Evolutionary conservation across 768 basidiomycete genomes (phyloP), one percentile per base, ranked within the genome.

Genomic region (Gyrodon lividus): DNA sequence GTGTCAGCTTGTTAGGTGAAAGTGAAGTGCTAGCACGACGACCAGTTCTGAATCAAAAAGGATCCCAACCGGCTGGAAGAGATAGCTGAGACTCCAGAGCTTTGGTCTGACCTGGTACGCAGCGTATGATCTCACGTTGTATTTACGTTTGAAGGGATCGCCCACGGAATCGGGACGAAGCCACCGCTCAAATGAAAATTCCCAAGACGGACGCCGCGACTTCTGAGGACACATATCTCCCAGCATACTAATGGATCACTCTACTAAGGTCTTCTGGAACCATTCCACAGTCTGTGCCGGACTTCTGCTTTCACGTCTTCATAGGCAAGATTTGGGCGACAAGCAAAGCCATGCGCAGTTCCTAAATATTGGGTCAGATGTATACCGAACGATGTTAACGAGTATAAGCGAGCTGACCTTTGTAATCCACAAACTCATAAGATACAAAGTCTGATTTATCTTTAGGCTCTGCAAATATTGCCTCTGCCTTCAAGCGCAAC

Each of bases 301-400:
- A 9, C 75, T 70, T 14, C 77, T 40, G 69, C 70, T 54, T 73
- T 72, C 43, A 78, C 70, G 24, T 74, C 74, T 1, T 73, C 70
- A 12, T 73, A 65, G 6, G 53, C 58, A 31, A 79, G 63, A 50
- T 77, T 74, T 3, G 78, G 79, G 13, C 78, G 70, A 24, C 69
- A 65, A 3, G 77, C 77, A 22, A 81, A 81, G 22, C 80, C 76
- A 48, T 78, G 80, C 2, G 57, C 56, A 14, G 74, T 80, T 54
- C 73, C 78, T 78, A 40, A 6, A 43, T n/a, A 34, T n/a, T 4
- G 19, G 12, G 35, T 50, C 16, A 59, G 49, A 46, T 47, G 22
- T 19, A 46, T 50, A 37, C 13, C 40, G 28, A 28, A 38, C 6
- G 13, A 16, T 2, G 26, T 24, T n/a, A n/a, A n/a, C n/a, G n/a